A percentile compares a stretch with the other conserved stretches of the same genome.
phyloP scores from a whole-genome alignment of 2,329 filamentous ascomycete species.

The Fusarium armeniacum region DNA sequence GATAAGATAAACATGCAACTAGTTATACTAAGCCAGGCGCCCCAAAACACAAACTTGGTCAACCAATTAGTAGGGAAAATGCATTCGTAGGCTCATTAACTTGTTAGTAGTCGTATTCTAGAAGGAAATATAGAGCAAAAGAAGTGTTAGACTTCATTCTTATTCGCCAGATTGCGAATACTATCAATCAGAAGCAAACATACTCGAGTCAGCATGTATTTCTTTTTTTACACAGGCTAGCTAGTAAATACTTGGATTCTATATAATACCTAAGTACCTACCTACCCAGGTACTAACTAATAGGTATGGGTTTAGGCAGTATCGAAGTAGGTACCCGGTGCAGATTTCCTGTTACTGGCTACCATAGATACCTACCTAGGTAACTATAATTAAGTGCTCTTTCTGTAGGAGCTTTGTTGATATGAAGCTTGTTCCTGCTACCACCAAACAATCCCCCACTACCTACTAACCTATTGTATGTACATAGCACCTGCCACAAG shows the following conservation, averaged over 20 bases:
- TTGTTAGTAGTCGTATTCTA: too few relatives aligned
- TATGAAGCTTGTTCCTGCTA: not conserved
- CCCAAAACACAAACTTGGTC: not conserved
- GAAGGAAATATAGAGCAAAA: too few relatives aligned
- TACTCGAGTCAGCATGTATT: too few relatives aligned
- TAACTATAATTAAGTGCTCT: not conserved
- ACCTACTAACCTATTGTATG: not conserved
- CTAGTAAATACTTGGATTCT: too few relatives aligned
- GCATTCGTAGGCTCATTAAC: not conserved
- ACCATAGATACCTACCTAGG: not conserved
- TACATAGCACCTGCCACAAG: not conserved
- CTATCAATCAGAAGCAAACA: too few relatives aligned
- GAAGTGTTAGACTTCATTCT: too few relatives aligned
- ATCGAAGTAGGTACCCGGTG: not conserved
- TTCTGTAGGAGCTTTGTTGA: not conserved
- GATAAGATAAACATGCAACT: slow-evolving; percentile 40
- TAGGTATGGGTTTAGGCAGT: not conserved
- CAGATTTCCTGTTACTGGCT: not conserved
- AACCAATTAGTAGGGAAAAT: not conserved
- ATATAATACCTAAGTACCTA: too few relatives aligned
- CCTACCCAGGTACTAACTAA: too few relatives aligned
- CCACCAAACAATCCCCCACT: not conserved
- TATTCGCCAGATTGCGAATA: too few relatives aligned
- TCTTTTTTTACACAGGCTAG: too few relatives aligned
- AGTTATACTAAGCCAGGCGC: not conserved